Evolutionary conservation across 345 rosid genomes (phyloP).

Genomic region (Clarkia xantiana): DNA sequence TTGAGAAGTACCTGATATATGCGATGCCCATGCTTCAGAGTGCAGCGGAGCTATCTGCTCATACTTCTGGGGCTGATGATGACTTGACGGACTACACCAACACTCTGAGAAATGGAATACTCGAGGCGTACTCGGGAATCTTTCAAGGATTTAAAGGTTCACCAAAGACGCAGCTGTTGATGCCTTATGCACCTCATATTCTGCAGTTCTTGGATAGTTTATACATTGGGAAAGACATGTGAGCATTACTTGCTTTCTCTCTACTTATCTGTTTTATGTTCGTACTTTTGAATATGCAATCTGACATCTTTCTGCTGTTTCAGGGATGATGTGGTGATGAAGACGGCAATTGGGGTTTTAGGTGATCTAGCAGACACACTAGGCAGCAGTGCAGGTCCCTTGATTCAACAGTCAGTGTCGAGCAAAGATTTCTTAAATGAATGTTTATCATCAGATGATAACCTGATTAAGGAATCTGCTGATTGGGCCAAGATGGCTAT

Average conservation of each 20-base stretch:
- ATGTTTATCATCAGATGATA: conserved; percentile 40
- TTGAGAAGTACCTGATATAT: conserved; percentile 36
- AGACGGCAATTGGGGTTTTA: conserved; percentile 45
- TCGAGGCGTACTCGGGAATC: conserved; percentile 38
- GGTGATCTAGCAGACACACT: conserved; percentile 51
- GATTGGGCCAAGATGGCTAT: conserved; percentile 59
- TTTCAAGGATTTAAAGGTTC: conserved; percentile 40
- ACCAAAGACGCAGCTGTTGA: conserved; percentile 29
- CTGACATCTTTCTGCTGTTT: conserved; percentile 3
- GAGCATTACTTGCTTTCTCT: conserved; percentile 7
- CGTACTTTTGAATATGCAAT: not conserved
- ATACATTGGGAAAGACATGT: conserved; percentile 35
- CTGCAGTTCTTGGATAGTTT: conserved; percentile 35
- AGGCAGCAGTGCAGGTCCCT: conserved; percentile 37
- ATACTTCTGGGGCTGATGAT: conserved; percentile 23
- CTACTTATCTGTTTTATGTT: not conserved
- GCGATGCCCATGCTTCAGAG: conserved; percentile 44
- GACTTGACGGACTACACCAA: conserved; percentile 33
- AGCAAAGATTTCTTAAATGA: conserved; percentile 39
- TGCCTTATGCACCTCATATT: conserved; percentile 35
- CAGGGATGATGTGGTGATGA: conserved; percentile 42
- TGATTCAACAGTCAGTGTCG: conserved; percentile 44
- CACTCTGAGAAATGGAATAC: conserved; percentile 30
- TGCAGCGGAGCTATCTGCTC: conserved; percentile 36
- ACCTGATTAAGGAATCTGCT: conserved; percentile 51